These are phyloP conservation scores for Blastobotrys buckinghamii DNA, from an alignment of 1,139 yeast genomes.

Conservation along the genomic window DNA sequence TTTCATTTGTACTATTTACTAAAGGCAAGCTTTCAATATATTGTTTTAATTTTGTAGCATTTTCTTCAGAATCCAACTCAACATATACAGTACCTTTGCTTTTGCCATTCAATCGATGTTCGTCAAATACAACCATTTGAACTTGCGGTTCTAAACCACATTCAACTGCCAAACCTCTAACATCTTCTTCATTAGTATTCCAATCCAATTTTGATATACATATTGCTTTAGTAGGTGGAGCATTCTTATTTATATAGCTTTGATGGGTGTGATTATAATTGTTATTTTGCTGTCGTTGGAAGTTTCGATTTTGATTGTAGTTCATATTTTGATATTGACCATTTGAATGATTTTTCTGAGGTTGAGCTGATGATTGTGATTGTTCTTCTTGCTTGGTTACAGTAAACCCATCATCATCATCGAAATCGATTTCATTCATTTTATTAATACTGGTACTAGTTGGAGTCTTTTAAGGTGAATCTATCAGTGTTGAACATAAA, in stretches of 20 bases:
- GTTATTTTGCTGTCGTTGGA: neutral
- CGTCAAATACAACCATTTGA: constrained; percentile 28
- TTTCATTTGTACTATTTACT: neutral
- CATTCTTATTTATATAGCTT: neutral
- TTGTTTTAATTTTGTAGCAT: constrained; percentile 13
- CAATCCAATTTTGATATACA: constrained; percentile 24
- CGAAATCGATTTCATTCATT: constrained; percentile 25
- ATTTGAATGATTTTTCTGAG: too few relatives aligned
- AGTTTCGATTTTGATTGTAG: neutral
- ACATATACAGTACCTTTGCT: constrained; percentile 28
- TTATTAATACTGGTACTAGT: too few relatives aligned
- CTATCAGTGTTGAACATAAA: too few relatives aligned
- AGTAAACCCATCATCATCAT: constrained; percentile 23
- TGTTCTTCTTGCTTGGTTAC: neutral
- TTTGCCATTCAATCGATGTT: constrained; percentile 32
- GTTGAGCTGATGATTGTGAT: neutral
- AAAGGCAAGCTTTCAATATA: neutral
- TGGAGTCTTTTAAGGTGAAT: too few relatives aligned
- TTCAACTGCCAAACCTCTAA: constrained; percentile 29
- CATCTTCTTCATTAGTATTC: constrained; percentile 34
- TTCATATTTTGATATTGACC: neutral
- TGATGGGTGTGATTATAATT: neutral
- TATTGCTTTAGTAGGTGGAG: constrained; percentile 1
- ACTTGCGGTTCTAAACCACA: constrained; percentile 23
- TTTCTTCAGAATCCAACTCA: constrained; percentile 16